These are phyloP conservation scores for Strobilomyces confusus DNA, from an alignment of 768 basidiomycete genomes.

Conservation along the genomic window DNA sequence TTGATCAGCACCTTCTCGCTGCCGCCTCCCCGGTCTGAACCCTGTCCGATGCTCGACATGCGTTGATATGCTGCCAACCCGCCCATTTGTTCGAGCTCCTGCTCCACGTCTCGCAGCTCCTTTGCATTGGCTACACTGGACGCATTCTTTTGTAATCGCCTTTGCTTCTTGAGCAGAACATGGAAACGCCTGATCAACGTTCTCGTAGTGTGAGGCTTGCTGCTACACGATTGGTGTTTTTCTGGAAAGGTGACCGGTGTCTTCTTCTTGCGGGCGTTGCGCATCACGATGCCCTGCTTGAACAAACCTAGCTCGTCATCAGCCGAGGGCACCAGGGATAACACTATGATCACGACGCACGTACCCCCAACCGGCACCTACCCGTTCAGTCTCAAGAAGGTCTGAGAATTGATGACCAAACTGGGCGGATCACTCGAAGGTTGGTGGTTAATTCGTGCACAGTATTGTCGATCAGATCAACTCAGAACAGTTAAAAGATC, in stretches of 20 bases:
- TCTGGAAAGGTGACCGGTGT: slow-evolving; percentile 37
- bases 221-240: slow-evolving; percentile 30
- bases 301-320: no score
- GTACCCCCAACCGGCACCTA: no score
- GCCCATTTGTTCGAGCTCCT: slow-evolving; percentile 65
- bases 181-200: slow-evolving; percentile 79
- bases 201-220: slow-evolving; percentile 59
- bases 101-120: slow-evolving; percentile 50
- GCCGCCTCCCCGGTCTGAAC: slow-evolving; percentile 79
- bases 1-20: slow-evolving; percentile 74
- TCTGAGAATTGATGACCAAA: no score
- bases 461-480: no score
- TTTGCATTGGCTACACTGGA: slow-evolving; percentile 12
- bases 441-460: no score
- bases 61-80: slow-evolving; percentile 78
- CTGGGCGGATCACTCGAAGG: no score
- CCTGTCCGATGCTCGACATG: slow-evolving; percentile 81
- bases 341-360: no score
- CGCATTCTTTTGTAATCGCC: slow-evolving; percentile 43
- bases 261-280: slow-evolving; percentile 43
- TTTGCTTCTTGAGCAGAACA: slow-evolving; percentile 66
- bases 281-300: slow-evolving; percentile 29
- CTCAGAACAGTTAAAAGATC: no score
- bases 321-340: no score
- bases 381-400: no score